phyloP scores from a whole-genome alignment of 108 stramenopile species.

The Cyclostephanos tholiformis region DNA sequence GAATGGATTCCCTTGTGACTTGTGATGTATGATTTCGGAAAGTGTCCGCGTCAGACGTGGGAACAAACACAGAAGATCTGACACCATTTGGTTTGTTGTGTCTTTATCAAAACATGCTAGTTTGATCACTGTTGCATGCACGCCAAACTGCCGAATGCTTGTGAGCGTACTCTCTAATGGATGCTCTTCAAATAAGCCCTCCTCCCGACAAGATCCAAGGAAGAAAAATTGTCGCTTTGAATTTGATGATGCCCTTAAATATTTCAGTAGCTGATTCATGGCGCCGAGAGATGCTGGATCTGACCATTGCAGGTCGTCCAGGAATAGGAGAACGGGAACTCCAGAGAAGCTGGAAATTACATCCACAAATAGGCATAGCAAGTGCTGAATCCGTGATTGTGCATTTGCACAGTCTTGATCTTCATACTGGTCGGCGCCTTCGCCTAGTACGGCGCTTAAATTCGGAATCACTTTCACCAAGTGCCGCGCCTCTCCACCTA shows the following conservation, averaged over 20 bases:
- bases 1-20: conserved; percentile 24
- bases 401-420: conserved; percentile 17
- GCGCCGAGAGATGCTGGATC: conserved; percentile 16
- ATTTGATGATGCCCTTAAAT: no score
- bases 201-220: conserved; percentile 12
- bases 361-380: conserved; percentile 30
- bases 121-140: conserved; percentile 3
- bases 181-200: not conserved
- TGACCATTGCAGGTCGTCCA: conserved; percentile 28
- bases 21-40: not conserved
- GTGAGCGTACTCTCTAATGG: not conserved
- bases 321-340: conserved; percentile 13
- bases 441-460: not conserved
- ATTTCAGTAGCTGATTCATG: conserved; percentile 1
- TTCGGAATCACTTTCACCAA: conserved; percentile 14
- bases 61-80: not conserved
- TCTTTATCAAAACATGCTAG: not conserved
- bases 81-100: conserved; percentile 6
- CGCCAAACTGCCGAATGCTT: not conserved
- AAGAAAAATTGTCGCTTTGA: conserved; percentile 17
- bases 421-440: not conserved
- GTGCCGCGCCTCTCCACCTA: conserved; percentile 11
- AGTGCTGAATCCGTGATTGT: conserved; percentile 24
- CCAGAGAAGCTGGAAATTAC: conserved; percentile 15
- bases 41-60: not conserved